A percentile compares a stretch with the other conserved stretches of the same genome.
Conservation (phyloP, 768 basidiomycete genomes). For the Phanerochaete sordida region DNA sequence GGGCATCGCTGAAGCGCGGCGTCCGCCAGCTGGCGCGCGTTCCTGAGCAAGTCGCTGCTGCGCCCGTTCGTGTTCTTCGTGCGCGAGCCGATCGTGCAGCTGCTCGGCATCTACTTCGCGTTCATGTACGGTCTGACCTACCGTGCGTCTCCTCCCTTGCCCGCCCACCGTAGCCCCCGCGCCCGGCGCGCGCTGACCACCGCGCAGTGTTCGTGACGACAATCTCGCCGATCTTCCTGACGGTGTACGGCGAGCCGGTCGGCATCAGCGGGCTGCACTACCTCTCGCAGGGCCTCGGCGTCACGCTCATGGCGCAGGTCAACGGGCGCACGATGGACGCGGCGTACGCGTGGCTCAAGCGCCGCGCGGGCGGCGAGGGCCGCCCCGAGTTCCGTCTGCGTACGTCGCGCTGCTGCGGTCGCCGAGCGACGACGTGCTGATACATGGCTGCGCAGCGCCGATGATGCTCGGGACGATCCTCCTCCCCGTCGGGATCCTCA, state of each 20-base stretch:
- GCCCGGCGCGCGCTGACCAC: not conserved
- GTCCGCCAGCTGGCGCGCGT: conserved; percentile 42
- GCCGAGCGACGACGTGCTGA: not conserved
- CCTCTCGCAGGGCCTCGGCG: conserved; percentile 43
- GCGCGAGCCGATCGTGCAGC: conserved; percentile 56
- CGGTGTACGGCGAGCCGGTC: conserved; percentile 47
- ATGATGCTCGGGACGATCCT: conserved; percentile 54
- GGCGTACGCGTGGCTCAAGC: conserved; percentile 48
- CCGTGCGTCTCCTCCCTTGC: conserved; percentile 4
- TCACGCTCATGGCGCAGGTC: conserved; percentile 40
- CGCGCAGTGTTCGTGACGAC: conserved; percentile 65
- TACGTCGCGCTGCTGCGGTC: conserved; percentile 17
- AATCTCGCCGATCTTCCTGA: conserved; percentile 54
- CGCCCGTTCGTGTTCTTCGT: conserved; percentile 61
- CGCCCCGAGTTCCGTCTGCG: conserved; percentile 53
- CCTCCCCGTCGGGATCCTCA: conserved; percentile 63
- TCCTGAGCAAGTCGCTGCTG: conserved; percentile 48
- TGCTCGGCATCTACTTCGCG: conserved; percentile 61
- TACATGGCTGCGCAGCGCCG: conserved; percentile 35
- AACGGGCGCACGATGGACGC: conserved; percentile 58
- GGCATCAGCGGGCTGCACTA: conserved; percentile 70
- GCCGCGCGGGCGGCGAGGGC: conserved; percentile 48
- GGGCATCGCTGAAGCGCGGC: too few relatives aligned
- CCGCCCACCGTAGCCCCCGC: too few relatives aligned
- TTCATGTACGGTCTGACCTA: conserved; percentile 52